Base-by-base conservation (phyloP, 805 yeast species). In the Saccharomycopsis babjevae region DNA sequence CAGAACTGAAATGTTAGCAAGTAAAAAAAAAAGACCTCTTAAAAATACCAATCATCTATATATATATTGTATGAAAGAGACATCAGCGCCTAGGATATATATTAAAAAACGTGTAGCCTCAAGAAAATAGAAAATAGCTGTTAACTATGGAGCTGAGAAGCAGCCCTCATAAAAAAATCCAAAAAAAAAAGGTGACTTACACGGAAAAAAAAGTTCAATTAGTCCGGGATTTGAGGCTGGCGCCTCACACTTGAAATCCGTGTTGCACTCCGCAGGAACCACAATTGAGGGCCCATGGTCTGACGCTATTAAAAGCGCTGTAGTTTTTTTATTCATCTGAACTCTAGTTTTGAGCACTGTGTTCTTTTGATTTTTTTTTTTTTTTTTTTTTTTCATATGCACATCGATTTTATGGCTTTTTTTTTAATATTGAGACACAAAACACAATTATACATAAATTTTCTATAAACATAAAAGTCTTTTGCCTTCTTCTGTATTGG, bases 241-340 rank as follows among this genome's bases (percentile, higher is more conserved):
- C 61, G 77, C 77, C 28, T 81, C 88, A 36, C 85, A 82, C 1
- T 74, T 90, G 59, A 77, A 83, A 57, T 83, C 86, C 64, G 83
- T 88, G 1, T 75, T 90, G 62, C 97, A 90, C 72, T 86, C 96
- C 66, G 97, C 97, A 1, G 97, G 97, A 2, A 90, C 97, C 6
- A 89, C 97, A 1, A 84, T 87, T 66, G 65, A 88, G 67, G 97
- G 97, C 0, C 91, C 90, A n/a, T 91, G 97, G 97, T 83, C 84
- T 68, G 91, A 87, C 60, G 97, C 91, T 1, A 86, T 84, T n/a
- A n/a, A n/a, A n/a, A n/a, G n/a, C n/a, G n/a, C n/a, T n/a, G n/a
- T n/a, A n/a, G n/a, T n/a, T n/a, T n/a, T n/a, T n/a, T n/a, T n/a
- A n/a, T n/a, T n/a, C n/a, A n/a, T n/a, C n/a, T n/a, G n/a, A n/a